Base-by-base conservation (phyloP, 2,329 filamentous ascomycete species). In the Colletotrichum sp. region DNA sequence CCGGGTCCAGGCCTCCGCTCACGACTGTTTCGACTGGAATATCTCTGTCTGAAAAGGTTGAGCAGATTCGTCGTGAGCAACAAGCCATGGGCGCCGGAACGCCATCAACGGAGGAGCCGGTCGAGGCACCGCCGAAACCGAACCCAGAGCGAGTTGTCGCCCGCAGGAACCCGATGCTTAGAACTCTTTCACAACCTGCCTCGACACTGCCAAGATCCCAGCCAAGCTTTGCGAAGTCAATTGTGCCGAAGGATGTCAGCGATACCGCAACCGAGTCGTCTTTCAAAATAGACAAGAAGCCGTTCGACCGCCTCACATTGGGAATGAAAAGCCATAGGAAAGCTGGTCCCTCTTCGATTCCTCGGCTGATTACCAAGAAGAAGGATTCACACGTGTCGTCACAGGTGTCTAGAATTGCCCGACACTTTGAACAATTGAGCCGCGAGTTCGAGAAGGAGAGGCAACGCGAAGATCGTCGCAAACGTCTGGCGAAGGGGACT, bases 381-480 rank as follows among this genome's bases (percentile, higher is more conserved):
- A 93, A 92, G 78, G 90, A 93, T 68, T 92, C 94, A 4, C 95
- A 94, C 79, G 97, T 99, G 4, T 97, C 96, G 7, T 92, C 94
- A 5, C 95, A 94, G 80, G 97, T 99, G 4, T 97, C 96, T 10
- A 96, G 93, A n/a, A 89, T 99, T 66, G 95, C 97, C 21, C 95
- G 95, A 79, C 97, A 98, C 83, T 98, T 99, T 82, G 97, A 99
- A 84, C 96, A 98, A 83, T 89, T 99, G 72, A 98, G 96, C 79
- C 93, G 96, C 28, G 97, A 99, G 81, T 99, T 99, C 79, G 96
- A 98, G 82, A 98, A 96, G 80, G 96, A 99, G 84, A 92, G 97
- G 60, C 91, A 97, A 79, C 93, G 94, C 65, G 77, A 78, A 61
- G 96, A 98, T 83, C 92, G 95, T 78, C 94, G 93, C 80, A 94